Conservation (phyloP, 176 grass and related monocot genomes). For the Cenchrus fungigraminus region DNA sequence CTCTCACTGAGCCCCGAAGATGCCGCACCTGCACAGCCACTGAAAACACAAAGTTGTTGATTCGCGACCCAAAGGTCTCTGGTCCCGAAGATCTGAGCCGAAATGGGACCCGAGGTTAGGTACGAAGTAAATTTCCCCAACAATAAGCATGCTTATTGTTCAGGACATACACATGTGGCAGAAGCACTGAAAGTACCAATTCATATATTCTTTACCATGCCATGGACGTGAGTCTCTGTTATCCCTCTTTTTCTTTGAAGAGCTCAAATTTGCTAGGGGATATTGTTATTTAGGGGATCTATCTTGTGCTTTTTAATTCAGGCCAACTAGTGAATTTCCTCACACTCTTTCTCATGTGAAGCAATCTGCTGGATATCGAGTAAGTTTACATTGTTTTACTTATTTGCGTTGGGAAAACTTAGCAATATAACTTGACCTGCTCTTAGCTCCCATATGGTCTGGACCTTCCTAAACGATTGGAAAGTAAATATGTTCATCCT, state of each 20-base stretch:
- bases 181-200: constrained; percentile 88
- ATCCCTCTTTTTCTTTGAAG: constrained; percentile 36
- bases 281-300: constrained; percentile 37
- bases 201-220: constrained; percentile 99
- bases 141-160: constrained; percentile 32
- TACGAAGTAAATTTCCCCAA: no score
- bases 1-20: no score
- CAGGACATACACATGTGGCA: constrained; percentile 95
- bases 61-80: no score
- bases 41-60: no score
- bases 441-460: neutral
- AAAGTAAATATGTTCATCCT: neutral
- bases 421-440: neutral
- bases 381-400: constrained; percentile 50
- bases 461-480: neutral
- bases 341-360: constrained; percentile 98
- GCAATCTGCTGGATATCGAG: constrained; percentile 80
- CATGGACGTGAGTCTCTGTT: constrained; percentile 88
- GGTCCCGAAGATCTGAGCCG: no score
- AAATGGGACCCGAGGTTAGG: no score
- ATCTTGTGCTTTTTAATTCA: constrained; percentile 57
- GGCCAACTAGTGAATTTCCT: constrained; percentile 96
- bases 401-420: neutral
- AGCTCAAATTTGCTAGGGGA: constrained; percentile 11
- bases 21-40: no score